Percentiles rank a stretch among this genome's conserved stretches.
Conservation (phyloP, 164 flowering plant genomes). For the Litsea cubeba region DNA sequence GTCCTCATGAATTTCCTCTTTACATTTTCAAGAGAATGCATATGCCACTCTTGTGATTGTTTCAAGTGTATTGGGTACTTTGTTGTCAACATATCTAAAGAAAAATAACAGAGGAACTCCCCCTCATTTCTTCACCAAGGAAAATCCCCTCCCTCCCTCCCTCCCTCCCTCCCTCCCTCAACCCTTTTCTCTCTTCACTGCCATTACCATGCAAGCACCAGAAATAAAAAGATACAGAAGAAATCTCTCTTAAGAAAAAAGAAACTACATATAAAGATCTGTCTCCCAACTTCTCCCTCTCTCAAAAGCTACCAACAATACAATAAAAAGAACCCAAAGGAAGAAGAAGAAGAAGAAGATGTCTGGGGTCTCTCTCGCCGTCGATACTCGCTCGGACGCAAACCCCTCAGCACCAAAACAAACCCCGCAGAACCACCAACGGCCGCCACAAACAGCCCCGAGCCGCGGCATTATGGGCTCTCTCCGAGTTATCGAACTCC, state of each 20-base stretch:
- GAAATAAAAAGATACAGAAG: not conserved
- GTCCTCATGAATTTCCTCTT: no score
- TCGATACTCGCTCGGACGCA: slow-evolving; percentile 40
- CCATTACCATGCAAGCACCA: not conserved
- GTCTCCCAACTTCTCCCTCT: not conserved
- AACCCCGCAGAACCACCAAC: slow-evolving; percentile 7
- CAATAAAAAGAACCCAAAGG: no score
- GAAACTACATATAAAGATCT: not conserved
- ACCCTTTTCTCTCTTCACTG: not conserved
- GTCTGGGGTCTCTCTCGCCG: slow-evolving; percentile 67
- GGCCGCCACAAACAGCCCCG: slow-evolving; percentile 15
- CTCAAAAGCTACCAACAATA: no score
- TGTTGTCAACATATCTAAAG: no score
- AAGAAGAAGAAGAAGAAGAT: slow-evolving; percentile 22
- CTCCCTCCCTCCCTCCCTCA: not conserved
- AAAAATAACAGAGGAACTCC: no score
- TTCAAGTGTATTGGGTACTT: no score
- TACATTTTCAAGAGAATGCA: no score
- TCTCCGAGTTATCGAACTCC: slow-evolving; percentile 80
- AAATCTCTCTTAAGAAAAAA: not conserved
- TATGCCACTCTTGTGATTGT: no score
- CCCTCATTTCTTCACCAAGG: no score
- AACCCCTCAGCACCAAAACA: slow-evolving; percentile 10
- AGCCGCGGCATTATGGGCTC: slow-evolving; percentile 74
- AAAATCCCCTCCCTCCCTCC: no score